Evolutionary conservation across 176 grass and related monocot species (phyloP).

Genomic region (Carex myosuroides): DNA sequence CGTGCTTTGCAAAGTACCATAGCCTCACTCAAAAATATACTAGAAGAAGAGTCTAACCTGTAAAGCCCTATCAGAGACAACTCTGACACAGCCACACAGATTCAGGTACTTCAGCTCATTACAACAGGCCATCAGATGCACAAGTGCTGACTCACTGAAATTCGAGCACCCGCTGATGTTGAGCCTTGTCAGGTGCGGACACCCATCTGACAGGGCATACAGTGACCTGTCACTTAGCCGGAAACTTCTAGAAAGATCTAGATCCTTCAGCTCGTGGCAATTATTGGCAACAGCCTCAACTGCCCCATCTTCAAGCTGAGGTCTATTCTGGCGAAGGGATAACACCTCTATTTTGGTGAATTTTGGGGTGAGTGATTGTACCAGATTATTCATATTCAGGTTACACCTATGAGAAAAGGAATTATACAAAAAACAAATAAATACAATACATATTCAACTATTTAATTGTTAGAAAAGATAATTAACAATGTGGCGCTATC

Average conservation of each 20-base stretch:
- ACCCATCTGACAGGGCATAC: constrained; percentile 58
- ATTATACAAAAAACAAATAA: background rate
- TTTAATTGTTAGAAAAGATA: background rate
- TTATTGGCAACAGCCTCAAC: constrained; percentile 55
- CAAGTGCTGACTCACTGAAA: constrained; percentile 52
- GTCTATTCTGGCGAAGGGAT: constrained; percentile 54
- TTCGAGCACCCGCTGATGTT: constrained; percentile 85
- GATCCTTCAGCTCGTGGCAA: constrained; percentile 56
- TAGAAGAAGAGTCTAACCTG: constrained; percentile 39
- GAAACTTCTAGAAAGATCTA: constrained; percentile 83
- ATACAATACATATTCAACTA: background rate
- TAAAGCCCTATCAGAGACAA: constrained; percentile 56
- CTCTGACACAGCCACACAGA: constrained; percentile 65
- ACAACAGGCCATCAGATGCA: constrained; percentile 48
- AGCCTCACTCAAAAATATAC: background rate
- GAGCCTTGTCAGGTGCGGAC: constrained; percentile 52
- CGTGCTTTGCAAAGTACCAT: too few relatives aligned
- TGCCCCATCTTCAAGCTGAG: constrained; percentile 77
- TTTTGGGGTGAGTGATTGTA: constrained; percentile 54
- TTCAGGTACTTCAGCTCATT: constrained; percentile 56
- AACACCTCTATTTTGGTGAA: constrained; percentile 66
- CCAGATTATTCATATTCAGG: constrained; percentile 66
- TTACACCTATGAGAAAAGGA: constrained; percentile 45
- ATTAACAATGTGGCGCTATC: background rate
- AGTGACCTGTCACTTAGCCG: constrained; percentile 57